phyloP scores from a whole-genome alignment of 768 basidiomycete species.

The Psilocybe cubensis region DNA sequence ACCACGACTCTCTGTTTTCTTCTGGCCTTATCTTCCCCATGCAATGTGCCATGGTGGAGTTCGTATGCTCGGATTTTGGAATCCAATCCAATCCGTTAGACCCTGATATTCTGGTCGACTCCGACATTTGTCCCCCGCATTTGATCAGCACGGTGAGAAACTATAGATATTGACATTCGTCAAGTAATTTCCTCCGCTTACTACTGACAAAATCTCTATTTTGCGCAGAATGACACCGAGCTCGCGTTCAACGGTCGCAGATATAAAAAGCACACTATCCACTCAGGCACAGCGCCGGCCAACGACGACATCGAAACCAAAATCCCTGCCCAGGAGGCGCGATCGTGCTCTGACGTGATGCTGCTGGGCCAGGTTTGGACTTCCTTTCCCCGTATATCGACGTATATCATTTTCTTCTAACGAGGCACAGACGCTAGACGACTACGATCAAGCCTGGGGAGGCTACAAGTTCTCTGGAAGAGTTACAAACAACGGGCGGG shows the following conservation, averaged over 20 bases:
- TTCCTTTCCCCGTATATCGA: background rate
- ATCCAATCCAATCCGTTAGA: background rate
- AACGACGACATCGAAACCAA: too few species aligned
- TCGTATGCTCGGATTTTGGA: slow-evolving; percentile 11
- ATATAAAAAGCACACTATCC: slow-evolving; percentile 17
- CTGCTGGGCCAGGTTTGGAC: slow-evolving; percentile 44
- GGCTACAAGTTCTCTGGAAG: slow-evolving; percentile 64
- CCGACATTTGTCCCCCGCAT: slow-evolving; percentile 5
- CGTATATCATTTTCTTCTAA: slow-evolving; percentile 12
- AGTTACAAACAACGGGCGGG: slow-evolving; percentile 59
- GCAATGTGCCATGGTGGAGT: slow-evolving; percentile 27
- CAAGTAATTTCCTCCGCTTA: background rate
- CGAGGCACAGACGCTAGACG: slow-evolving; percentile 48
- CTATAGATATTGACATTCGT: background rate
- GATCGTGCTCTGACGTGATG: slow-evolving; percentile 19
- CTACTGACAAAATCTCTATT: slow-evolving; percentile 1
- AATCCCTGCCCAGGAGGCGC: background rate
- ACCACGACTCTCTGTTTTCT: slow-evolving; percentile 1
- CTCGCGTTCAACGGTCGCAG: slow-evolving; percentile 16
- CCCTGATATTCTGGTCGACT: background rate
- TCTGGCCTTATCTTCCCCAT: slow-evolving; percentile 23
- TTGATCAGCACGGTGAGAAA: slow-evolving; percentile 17
- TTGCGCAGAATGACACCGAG: slow-evolving; percentile 19
- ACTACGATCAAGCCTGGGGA: slow-evolving; percentile 68
- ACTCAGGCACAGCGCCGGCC: background rate